phyloP scores from a whole-genome alignment of 805 yeast genomes.

The Starmerella floricola region DNA sequence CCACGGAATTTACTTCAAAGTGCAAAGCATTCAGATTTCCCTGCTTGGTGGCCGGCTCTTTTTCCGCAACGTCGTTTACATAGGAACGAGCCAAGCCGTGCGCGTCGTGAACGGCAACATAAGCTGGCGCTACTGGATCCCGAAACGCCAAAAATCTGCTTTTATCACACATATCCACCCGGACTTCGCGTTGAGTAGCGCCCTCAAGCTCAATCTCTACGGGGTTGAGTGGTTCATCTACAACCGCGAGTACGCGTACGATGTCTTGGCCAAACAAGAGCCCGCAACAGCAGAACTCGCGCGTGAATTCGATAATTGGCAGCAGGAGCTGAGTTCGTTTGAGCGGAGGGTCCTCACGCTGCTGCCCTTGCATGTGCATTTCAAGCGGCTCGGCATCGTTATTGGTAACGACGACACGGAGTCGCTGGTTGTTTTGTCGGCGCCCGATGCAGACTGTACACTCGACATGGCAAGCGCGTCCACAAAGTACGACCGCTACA shows the following conservation, averaged over 20 bases:
- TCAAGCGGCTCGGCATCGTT: slow-evolving; percentile 59
- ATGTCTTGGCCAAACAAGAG: slow-evolving; percentile 24
- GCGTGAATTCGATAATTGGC: slow-evolving; percentile 6
- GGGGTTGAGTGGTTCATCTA: slow-evolving; percentile 79
- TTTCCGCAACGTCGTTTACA: slow-evolving; percentile 60
- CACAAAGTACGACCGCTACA: slow-evolving; percentile 45
- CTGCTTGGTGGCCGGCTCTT: slow-evolving; percentile 72
- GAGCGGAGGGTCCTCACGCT: slow-evolving; percentile 22
- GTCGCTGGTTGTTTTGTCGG: slow-evolving; percentile 53
- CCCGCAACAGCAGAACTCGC: slow-evolving; percentile 10
- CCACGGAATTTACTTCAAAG: slow-evolving; percentile 44
- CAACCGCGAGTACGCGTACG: slow-evolving; percentile 70
- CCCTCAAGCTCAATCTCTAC: slow-evolving; percentile 40
- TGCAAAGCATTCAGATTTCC: slow-evolving; percentile 67
- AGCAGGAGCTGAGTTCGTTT: slow-evolving; percentile 9
- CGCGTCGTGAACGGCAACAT: slow-evolving; percentile 59
- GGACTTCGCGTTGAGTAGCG: neutral
- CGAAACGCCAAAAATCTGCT: slow-evolving; percentile 26
- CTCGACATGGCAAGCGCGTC: slow-evolving; percentile 45
- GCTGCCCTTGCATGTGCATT: slow-evolving; percentile 51
- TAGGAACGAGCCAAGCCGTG: slow-evolving; percentile 62
- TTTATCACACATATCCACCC: neutral
- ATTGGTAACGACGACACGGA: slow-evolving; percentile 74
- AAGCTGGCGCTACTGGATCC: slow-evolving; percentile 89
- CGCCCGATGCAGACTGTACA: slow-evolving; percentile 40